Evolutionary conservation across 208 protist genomes (phyloP), one percentile per base, ranked within the genome.

Genomic region (Trypanosoma cruzi): DNA sequence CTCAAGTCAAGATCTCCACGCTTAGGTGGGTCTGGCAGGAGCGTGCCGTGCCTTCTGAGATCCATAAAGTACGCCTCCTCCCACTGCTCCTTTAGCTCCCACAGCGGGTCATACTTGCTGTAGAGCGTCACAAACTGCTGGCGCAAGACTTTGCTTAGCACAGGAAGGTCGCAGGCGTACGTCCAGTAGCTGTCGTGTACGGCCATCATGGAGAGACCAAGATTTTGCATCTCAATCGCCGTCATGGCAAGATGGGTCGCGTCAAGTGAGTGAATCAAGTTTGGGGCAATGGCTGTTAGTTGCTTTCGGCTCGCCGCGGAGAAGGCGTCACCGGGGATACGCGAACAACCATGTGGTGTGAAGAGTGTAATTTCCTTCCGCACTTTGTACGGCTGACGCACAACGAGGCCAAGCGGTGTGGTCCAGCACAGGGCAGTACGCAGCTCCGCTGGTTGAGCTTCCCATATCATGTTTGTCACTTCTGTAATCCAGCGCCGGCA

Each of bases 171-270:
- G 28, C 83, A 88, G 8, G 98, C 96, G 80, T 99, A 98, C 7
- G 98, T 99, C 98, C 98, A 99, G 85, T 96, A 99, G 18, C 86
- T 97, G 83, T 99, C 99, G 72, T 99, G 98, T 59, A 99, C 98
- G 10, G 97, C 98, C 87, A 99, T 99, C 71, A 96, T 95, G 29
- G 79, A 92, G 13, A 97, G 77, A 1, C 88, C 95, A 5, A 79
- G 75, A 2, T 93, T 66, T 42, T 97, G 77, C 86, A 98, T 99
- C 61, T 91, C 80, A 5, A 96, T 73, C 32, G 98, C 98, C 20
- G 98, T 99, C 87, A 99, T 95, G 22, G 98, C 89, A 65, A 99
- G 95, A 79, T 99, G 98, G 7, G 98, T 98, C 7, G 97, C 95
- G 83, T 99, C 99, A 6, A 99, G 84, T 0, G 97, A 99, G 88